Base-by-base conservation (phyloP, 2,329 filamentous ascomycete genomes). In the Rachicladosporium sp. region DNA sequence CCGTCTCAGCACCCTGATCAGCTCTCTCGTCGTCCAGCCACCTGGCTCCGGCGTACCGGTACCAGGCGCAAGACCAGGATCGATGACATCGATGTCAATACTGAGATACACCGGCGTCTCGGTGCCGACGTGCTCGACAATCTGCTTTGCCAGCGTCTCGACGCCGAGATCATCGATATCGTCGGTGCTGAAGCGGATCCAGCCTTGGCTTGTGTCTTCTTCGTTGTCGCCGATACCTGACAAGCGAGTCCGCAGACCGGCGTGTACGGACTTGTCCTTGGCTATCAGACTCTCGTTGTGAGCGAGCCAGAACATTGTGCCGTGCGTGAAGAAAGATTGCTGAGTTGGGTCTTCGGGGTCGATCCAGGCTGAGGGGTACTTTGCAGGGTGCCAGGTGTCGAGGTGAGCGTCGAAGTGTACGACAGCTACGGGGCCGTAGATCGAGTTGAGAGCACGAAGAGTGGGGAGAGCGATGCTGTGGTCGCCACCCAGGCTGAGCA, bases 281-380 rank as follows among this genome's bases (percentile, higher is more conserved):
- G 74, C 70, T 42, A 93, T 78, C 19, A 94, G 65, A 0, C 83
- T 84, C 59, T 93, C 87, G 23, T 78, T 77, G 36, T 79, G 78
- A 4, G 87, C 87, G 49, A 89, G 73, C 81, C 85, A 89, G 69
- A 93, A 93, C 78, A 93, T 91, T 49, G 76, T 84, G 4, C 88
- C 87, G 60, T 94, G 87, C 54, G 80, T 93, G 66, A 93, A 91
- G 50, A 80, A 74, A 2, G 76, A 72, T 58, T 85, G 82, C 43
- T 76, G 71, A 2, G 71, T 73, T 5, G 67, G 60, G 38, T 68
- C 61, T 11, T 59, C 53, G 2, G 57, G 50, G 42, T 69, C 64
- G 9, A 70, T 57, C 87, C 87, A 94, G 40, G 78, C 76, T 10
- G 73, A 78, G 0, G 84, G 82, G 60, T 93, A 93, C 50, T 84